Evolutionary conservation across 2,329 filamentous ascomycete genomes (phyloP).

Genomic region (Neopestalotiopsis clavispora): DNA sequence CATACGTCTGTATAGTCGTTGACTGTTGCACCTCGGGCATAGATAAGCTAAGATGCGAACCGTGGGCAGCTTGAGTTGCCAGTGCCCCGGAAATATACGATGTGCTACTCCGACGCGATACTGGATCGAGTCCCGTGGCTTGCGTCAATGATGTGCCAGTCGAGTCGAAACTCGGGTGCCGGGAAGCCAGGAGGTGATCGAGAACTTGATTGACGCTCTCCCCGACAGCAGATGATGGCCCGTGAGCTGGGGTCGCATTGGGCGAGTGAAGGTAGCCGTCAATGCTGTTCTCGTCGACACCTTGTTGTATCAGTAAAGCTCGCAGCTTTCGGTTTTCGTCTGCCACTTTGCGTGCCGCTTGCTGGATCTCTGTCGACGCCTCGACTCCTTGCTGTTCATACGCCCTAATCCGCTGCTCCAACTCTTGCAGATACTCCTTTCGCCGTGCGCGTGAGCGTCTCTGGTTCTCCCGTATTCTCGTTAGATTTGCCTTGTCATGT

Average conservation of each 20-base stretch:
- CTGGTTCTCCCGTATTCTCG: slow-evolving; percentile 73
- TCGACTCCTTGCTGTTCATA: slow-evolving; percentile 71
- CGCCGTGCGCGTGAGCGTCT: slow-evolving; percentile 74
- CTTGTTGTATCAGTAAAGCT: slow-evolving; percentile 60
- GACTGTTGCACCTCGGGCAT: slow-evolving; percentile 2
- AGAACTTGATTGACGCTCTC: slow-evolving; percentile 18
- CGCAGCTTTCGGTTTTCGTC: slow-evolving; percentile 72
- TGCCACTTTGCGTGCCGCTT: slow-evolving; percentile 69
- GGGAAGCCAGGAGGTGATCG: slow-evolving; percentile 17
- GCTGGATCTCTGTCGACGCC: slow-evolving; percentile 74
- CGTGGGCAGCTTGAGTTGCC: neutral
- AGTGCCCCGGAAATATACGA: neutral
- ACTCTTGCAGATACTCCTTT: slow-evolving; percentile 74
- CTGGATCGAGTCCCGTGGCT: neutral
- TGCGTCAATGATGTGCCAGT: neutral
- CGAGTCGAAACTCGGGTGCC: neutral
- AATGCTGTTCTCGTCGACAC: slow-evolving; percentile 54
- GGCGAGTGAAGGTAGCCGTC: slow-evolving; percentile 20
- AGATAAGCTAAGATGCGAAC: neutral
- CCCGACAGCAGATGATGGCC: slow-evolving; percentile 8
- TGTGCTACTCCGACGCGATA: neutral
- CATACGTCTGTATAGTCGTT: neutral
- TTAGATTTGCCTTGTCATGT: slow-evolving; percentile 23
- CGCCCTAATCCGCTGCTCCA: slow-evolving; percentile 66
- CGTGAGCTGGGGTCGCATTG: slow-evolving; percentile 15